These are phyloP conservation scores for Lanmaoa rubissima DNA, from an alignment of 768 basidiomycete species.

Conservation along the genomic window DNA sequence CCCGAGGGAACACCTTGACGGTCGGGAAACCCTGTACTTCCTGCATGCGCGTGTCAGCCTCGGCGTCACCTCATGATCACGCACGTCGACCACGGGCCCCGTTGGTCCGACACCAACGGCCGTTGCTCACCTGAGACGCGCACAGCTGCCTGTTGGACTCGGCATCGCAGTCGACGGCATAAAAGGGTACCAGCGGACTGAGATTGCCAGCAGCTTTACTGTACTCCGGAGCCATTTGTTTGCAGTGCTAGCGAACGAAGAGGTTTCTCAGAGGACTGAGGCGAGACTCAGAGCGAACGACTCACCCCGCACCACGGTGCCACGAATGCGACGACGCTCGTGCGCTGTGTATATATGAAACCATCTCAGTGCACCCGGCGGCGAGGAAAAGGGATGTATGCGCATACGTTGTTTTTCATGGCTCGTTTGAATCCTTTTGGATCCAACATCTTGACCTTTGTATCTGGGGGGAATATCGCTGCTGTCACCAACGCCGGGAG, in stretches of 20 bases:
- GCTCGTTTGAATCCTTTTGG: conserved; percentile 64
- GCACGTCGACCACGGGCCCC: neutral
- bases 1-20: conserved; percentile 87
- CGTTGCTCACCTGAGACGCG: conserved; percentile 58
- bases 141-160: conserved; percentile 80
- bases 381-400: neutral
- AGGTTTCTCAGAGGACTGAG: neutral
- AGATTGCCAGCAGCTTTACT: conserved; percentile 78
- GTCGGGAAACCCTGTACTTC: conserved; percentile 92
- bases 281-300: neutral
- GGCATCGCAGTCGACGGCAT: conserved; percentile 92
- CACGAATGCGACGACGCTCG: conserved; percentile 83
- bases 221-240: conserved; percentile 81
- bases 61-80: neutral
- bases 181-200: conserved; percentile 80
- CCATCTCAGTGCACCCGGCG: neutral
- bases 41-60: conserved; percentile 28
- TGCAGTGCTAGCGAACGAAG: conserved; percentile 56
- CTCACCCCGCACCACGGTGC: conserved; percentile 94
- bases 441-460: conserved; percentile 73
- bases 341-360: conserved; percentile 45
- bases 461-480: conserved; percentile 47
- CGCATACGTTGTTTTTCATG: conserved; percentile 73
- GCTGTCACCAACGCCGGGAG: conserved; percentile 41
- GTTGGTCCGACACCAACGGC: neutral